These are phyloP conservation scores for Lactifluus pinguis DNA, from an alignment of 768 basidiomycete species.

Conservation along the genomic window DNA sequence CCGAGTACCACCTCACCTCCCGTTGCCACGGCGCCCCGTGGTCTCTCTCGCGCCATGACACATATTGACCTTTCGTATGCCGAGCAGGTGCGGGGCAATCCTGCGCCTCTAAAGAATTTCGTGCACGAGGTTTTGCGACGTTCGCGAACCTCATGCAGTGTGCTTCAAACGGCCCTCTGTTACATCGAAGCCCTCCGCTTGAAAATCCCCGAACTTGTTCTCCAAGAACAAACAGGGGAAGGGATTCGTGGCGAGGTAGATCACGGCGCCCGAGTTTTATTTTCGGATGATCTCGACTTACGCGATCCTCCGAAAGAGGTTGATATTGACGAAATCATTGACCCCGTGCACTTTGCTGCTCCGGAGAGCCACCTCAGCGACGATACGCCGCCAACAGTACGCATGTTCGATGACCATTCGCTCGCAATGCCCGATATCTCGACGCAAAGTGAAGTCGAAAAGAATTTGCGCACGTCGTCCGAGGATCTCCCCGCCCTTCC, in stretches of 20 bases:
- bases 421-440: conserved; percentile 2
- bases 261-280: conserved; percentile 35
- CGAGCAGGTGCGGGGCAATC: conserved; percentile 25
- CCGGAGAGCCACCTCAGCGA: background rate
- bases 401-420: conserved; percentile 10
- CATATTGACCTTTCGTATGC: conserved; percentile 21
- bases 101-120: conserved; percentile 62
- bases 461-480: conserved; percentile 17
- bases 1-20: conserved; percentile 24
- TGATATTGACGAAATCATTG: conserved; percentile 17
- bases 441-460: conserved; percentile 6
- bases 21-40: conserved; percentile 22
- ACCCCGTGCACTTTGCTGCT: conserved; percentile 1
- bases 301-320: conserved; percentile 33
- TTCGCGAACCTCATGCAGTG: conserved; percentile 73
- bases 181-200: conserved; percentile 78
- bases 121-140: conserved; percentile 85
- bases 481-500: conserved; percentile 29
- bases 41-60: conserved; percentile 21
- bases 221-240: conserved; percentile 39
- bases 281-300: conserved; percentile 28
- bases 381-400: conserved; percentile 11
- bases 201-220: conserved; percentile 56
- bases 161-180: conserved; percentile 81
- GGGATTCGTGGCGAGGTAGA: conserved; percentile 34